Base-by-base conservation (phyloP, 495 filamentous ascomycete species). In the Penicillium coprophilum region DNA sequence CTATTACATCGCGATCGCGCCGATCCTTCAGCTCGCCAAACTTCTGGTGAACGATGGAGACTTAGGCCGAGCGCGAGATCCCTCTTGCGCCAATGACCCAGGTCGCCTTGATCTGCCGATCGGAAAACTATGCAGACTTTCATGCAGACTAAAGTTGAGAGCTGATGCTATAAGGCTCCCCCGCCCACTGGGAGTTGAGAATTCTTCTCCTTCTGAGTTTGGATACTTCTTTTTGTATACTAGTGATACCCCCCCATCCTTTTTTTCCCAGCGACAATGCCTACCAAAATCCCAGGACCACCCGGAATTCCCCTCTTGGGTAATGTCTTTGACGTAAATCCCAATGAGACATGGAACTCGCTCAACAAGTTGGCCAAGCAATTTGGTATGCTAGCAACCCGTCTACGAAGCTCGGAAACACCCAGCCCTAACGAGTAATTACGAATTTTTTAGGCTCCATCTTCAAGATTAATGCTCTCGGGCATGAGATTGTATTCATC, bases 261-360 rank as follows among this genome's bases (percentile, higher is more conserved):
- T 49, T 24, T 12, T 44, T 40, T n/a, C 6, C 6, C 36, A 43
- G 23, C 43, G 30, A 24, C 10, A 64, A 67, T 67, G 64, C 51
- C 64, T 40, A 55, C 44, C 45, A 36, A 50, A 12, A 67, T 67
- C 15, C 65, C 65, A 34, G 51, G 41, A 21, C 65, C 65, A 3
- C 62, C 59, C 1, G 72, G 72, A 6, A 58, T 90, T 17, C 87
- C 87, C 0, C 54, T 91, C 27, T 60, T 91, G 6, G 88, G 88
- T 1, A 91, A 91, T 63, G 64, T 90, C 38, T 80, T 82, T 31
- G 81, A 87, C 50, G 60, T 91, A 47, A 77, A 87, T 56, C 74
- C 80, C 2, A 78, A 69, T 44, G 82, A 89, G 49, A 83, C 85
- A 8, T 84, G 83, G 80, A 75, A 71, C 46, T 86, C 85, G 3